Evolutionary conservation across 2,329 filamentous ascomycete species (phyloP), one percentile per base, ranked within the genome.

Genomic region (Plectosphaerella plurivora): DNA sequence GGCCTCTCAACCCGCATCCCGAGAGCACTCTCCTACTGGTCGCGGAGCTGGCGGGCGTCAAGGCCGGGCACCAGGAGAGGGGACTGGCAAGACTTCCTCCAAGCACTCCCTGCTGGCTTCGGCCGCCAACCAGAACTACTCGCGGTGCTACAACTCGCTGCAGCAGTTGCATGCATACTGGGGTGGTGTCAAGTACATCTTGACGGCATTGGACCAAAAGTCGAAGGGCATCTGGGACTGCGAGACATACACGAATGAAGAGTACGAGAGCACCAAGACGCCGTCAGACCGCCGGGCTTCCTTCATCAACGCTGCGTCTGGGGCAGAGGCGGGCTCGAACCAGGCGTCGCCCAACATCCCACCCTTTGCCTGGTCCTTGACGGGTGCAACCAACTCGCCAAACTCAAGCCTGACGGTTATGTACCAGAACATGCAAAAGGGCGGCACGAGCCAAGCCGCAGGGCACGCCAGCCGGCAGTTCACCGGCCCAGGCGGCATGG

Each of bases 141-240:
- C 93, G 63, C 79, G 86, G 9, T 96, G 91, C 65, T 93, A 94
- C 66, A 89, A 91, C 63, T 89, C 89, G 0, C 69, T 96, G 11
- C 84, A 92, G 59, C 85, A 89, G 45, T 74, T 95, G n/a, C 84
- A 94, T 59, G 79, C 80, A 1, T 94, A 94, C 63, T 96, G 91
- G 91, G 88, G 88, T 36, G 91, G 91, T 8, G 87, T 90, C 24
- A 87, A 89, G 53, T 96, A 96, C 64, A 95, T 96, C 39, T 72
- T 96, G 37, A 93, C 89, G 0, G 89, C 91, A 0, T 73, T 96
- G 11, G 89, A 95, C 60, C 91, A 95, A 60, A 94, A 94, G 65
- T 85, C 89, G 14, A 91, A 93, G 65, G 91, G 91, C 1, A 89
- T 93, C 37, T 89, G 87, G 68, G 90, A 96, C 61, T 91, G 80